Evolutionary conservation across 2,329 filamentous ascomycete genomes (phyloP), one percentile per base, ranked within the genome.

Genomic region (Cladophialophora chaetospira): DNA sequence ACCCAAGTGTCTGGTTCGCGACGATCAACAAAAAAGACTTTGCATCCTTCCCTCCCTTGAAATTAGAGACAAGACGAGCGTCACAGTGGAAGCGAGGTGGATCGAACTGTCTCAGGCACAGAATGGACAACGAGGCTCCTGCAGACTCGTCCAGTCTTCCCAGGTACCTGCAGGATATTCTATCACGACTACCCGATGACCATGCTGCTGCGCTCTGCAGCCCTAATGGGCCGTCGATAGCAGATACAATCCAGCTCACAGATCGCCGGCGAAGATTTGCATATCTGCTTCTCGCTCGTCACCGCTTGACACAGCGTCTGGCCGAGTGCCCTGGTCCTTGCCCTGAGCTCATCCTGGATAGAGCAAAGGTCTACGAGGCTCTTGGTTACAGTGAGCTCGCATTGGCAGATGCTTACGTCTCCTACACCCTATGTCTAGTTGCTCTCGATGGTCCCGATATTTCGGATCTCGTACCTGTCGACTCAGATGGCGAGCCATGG

Each of bases 381-480:
- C 79, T 97, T 44, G 89, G 85, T 33, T 97, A 96, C 71, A 90
- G 91, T 0, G 94, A 99, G 71, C 82, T 99, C 35, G 91, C 91
- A 4, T 87, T 88, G 9, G 90, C 91, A 29, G 92, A 97, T 77
- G 90, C 91, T 4, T 97, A 97, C 71, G 87, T 88, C 53, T 91
- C 92, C 1, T 80, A 97, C n/a, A 82, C 96, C 3, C 77, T 99
- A 44, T 82, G 88, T 13, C 93, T 97, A 25, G 60, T 58, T 23
- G 57, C 44, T 10, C 26, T 53, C 9, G 59, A 60, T 19, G 88
- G 93, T 60, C 82, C 84, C 35, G 92, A 89, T 65, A 91, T 97
- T 71, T 95, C 91, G 67, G 87, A 94, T 69, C 85, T 91, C 5
- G 81, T 83, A 49, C 77, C 80, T 8, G 72, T 87, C 45, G 68